Conservation (phyloP, 306 rosid genomes). For the Fragaria iinumae region DNA sequence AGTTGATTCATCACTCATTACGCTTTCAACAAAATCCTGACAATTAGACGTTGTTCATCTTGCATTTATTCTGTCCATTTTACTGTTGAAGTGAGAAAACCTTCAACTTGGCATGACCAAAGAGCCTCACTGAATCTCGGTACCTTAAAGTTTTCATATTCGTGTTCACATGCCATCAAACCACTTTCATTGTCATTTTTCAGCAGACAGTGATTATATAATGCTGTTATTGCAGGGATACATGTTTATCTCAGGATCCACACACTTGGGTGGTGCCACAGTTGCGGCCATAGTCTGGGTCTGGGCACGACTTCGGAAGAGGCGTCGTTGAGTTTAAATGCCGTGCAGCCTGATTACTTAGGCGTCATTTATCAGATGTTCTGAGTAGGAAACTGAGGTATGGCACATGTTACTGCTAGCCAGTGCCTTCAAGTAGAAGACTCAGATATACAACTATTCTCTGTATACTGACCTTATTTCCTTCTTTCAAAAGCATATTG, state of each 20-base stretch:
- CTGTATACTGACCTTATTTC: background rate
- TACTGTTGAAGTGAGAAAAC: background rate
- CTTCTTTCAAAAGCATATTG: background rate
- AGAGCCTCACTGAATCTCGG: background rate
- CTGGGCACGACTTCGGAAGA: conserved; percentile 63
- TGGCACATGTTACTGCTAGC: background rate
- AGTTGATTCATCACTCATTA: background rate
- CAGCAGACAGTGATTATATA: background rate
- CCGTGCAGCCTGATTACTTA: background rate
- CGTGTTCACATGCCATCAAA: conserved; percentile 1
- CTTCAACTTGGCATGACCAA: background rate
- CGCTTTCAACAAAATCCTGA: background rate
- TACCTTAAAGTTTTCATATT: background rate
- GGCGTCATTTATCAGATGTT: background rate
- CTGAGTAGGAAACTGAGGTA: background rate
- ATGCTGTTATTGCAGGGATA: conserved; percentile 57
- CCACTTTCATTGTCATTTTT: conserved; percentile 4
- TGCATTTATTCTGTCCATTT: background rate
- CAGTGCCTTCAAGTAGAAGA: background rate
- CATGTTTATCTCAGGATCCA: conserved; percentile 57
- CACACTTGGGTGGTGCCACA: conserved; percentile 84
- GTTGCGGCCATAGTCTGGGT: conserved; percentile 90
- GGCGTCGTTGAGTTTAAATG: conserved; percentile 29
- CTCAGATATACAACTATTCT: background rate
- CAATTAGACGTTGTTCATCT: background rate